Conservation (phyloP, 331 rosid genomes). For the Quercus tomentella region DNA sequence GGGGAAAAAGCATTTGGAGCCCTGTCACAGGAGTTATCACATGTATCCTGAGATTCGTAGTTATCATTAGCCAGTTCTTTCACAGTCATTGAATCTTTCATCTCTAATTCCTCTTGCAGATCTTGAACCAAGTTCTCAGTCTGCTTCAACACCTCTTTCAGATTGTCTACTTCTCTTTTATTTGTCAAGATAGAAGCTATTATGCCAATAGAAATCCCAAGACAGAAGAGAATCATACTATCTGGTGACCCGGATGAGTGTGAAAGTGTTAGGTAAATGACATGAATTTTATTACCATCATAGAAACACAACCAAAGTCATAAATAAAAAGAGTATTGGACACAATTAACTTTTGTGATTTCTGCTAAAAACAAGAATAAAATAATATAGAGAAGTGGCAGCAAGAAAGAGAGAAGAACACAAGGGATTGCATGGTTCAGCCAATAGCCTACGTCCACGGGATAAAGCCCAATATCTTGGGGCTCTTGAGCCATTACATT, state of each 20-base stretch:
- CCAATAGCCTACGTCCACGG: no score
- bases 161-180: slow-evolving; percentile 52
- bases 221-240: slow-evolving; percentile 44
- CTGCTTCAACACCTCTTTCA: slow-evolving; percentile 66
- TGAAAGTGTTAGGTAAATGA: slow-evolving; percentile 18
- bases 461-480: no score
- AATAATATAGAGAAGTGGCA: no score
- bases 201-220: slow-evolving; percentile 76
- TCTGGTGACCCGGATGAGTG: slow-evolving; percentile 42
- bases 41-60: slow-evolving; percentile 46
- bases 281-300: slow-evolving; percentile 11
- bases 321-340: not conserved
- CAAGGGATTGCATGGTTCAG: no score
- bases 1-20: slow-evolving; percentile 35
- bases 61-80: slow-evolving; percentile 60
- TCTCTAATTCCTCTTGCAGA: slow-evolving; percentile 84
- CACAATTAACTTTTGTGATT: no score
- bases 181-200: slow-evolving; percentile 44
- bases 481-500: no score
- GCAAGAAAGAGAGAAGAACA: no score
- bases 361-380: no score
- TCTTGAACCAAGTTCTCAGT: slow-evolving; percentile 76
- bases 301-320: not conserved
- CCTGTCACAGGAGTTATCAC: slow-evolving; percentile 38
- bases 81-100: slow-evolving; percentile 81